A percentile compares a stretch with the other conserved stretches of the same genome.
Evolutionary conservation across 768 basidiomycete genomes (phyloP).

Genomic region (Chalciporus chontae): DNA sequence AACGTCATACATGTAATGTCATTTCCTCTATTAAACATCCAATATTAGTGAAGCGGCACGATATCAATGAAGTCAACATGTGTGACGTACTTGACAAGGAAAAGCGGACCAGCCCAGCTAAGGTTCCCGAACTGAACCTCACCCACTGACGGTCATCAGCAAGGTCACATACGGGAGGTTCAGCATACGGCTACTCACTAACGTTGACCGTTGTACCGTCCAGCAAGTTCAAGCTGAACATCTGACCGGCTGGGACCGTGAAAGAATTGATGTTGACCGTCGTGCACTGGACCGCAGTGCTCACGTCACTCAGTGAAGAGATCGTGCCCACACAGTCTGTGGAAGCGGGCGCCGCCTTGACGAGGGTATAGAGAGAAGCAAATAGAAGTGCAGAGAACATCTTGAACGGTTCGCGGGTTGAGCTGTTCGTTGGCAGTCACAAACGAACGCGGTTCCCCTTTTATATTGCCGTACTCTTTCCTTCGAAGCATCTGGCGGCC

Average conservation of each 20-base stretch:
- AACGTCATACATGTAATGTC: conserved; percentile 44
- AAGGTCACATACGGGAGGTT: background rate
- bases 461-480: conserved; percentile 2
- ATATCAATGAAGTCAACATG: background rate
- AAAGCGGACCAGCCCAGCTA: conserved; percentile 53
- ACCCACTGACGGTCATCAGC: conserved; percentile 39
- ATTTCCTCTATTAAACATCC: conserved; percentile 36
- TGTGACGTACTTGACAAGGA: conserved; percentile 42
- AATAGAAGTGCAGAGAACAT: conserved; percentile 12
- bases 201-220: conserved; percentile 56
- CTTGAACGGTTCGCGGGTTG: background rate
- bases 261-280: conserved; percentile 56
- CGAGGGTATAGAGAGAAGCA: conserved; percentile 16
- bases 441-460: background rate
- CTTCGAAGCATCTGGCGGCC: background rate
- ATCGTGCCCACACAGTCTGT: conserved; percentile 49
- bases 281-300: conserved; percentile 49
- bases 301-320: conserved; percentile 48
- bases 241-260: conserved; percentile 53
- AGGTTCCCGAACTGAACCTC: conserved; percentile 53
- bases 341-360: conserved; percentile 13
- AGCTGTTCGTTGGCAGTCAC: background rate
- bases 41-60: background rate
- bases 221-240: conserved; percentile 44
- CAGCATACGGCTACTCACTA: conserved; percentile 35